Base-by-base conservation (phyloP, 352 stramenopile genomes). In the Hyaloperonospora arabidopsidis region DNA sequence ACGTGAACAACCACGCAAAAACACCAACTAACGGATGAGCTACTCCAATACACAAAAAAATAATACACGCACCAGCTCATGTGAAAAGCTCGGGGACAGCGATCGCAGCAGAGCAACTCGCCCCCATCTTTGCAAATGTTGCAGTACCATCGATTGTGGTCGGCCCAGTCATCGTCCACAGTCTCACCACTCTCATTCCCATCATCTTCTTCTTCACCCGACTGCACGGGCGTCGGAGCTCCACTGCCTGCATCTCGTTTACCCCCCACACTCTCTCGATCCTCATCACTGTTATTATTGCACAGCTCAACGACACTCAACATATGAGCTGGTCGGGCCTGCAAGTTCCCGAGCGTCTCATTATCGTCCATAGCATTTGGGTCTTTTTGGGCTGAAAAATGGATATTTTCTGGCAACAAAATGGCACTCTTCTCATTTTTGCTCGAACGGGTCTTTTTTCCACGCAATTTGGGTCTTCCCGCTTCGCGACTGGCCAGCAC, bases 81-180 rank as follows among this genome's bases (percentile, higher is more conserved):
- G 63, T 98, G 94, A 76, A 97, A 98, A 15, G 89, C 79, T 49
- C 91, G 63, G 13, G 92, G 92, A 61, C 94, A 98, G 15, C 82
- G 84, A 49, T 94, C 87, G 58, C 94, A 98, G 52, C 83, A 96
- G 22, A 97, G 64, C 43, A 97, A 49, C 54, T 95, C 84, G 32
- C 89, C 89, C 41, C 78, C 79, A 32, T 91, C 85, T 57, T 94
- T 94, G 71, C 84, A 94, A 29, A 94, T 91, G 59, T 94, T 94
- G 67, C 84, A 94, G 64, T 94, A 94, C 81, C 81, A 92, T 19
- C 81, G 81, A 61, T 94, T 94, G 59, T 94, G 81, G 57, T 94
- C 84, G 1, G 79, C 70, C 81, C 81, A 92, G 41, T 74, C 77
- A 34, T 92, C 81, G 52, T 88, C 74, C 3, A 38, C 59, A 62